Percentiles rank a stretch among this genome's conserved stretches.
Evolutionary conservation across 345 rosid species (phyloP).

Genomic region (Salix viminalis): DNA sequence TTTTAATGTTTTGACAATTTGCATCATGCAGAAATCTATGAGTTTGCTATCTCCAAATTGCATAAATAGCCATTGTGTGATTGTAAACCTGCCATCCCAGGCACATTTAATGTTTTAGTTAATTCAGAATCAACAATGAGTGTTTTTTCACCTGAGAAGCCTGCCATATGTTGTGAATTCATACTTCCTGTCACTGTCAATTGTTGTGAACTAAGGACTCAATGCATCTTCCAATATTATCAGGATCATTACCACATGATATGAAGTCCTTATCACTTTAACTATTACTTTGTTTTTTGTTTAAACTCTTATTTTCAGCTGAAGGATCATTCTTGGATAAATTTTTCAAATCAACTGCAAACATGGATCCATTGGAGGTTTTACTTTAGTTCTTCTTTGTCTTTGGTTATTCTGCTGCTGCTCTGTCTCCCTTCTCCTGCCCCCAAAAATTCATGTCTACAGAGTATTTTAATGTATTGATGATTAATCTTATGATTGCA

Average conservation of each 20-base stretch:
- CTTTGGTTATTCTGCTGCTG: background rate
- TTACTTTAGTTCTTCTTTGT: slow-evolving; percentile 2
- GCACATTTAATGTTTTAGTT: background rate
- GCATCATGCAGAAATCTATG: too few species aligned
- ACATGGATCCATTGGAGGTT: slow-evolving; percentile 74
- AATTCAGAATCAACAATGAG: too few species aligned
- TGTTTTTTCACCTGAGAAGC: background rate
- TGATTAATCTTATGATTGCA: background rate
- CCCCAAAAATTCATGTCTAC: background rate
- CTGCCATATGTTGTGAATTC: background rate
- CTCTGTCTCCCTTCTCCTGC: background rate
- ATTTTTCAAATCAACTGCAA: slow-evolving; percentile 66
- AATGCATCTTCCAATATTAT: background rate
- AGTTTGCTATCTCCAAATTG: background rate
- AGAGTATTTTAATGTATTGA: background rate
- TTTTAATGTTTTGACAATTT: too few species aligned
- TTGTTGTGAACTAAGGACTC: background rate
- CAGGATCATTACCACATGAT: background rate
- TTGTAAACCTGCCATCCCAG: too few species aligned
- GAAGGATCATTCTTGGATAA: slow-evolving; percentile 79
- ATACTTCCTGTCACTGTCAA: background rate
- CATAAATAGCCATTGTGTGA: too few species aligned
- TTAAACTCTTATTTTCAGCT: slow-evolving; percentile 38
- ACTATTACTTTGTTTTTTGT: background rate
- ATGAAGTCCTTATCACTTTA: background rate